Conservation (phyloP, 192 early-diverging fungal genomes). For the Rhizophlyctis rosea region DNA sequence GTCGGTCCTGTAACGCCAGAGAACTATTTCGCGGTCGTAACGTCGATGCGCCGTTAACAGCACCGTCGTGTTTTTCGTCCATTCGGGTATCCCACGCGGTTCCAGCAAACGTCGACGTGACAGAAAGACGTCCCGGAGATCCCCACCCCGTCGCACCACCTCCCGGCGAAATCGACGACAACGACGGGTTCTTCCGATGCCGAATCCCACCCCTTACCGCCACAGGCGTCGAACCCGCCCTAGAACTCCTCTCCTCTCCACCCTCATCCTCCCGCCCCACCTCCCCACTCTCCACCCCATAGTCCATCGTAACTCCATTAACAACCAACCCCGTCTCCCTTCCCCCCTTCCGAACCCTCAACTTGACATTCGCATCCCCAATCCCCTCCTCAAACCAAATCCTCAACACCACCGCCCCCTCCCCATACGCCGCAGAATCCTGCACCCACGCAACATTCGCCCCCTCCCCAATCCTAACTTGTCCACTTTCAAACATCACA, state of each 20-base stretch:
- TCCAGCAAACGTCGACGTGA: not conserved
- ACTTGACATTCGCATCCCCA: too few species aligned
- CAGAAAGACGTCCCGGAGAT: conserved; percentile 17
- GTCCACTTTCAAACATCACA: not conserved
- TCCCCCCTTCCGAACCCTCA: conserved; percentile 7
- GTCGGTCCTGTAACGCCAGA: not conserved
- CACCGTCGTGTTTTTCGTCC: too few species aligned
- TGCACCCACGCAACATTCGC: not conserved
- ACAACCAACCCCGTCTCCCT: conserved; percentile 5
- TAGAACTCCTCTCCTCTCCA: too few species aligned
- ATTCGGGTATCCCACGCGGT: not conserved
- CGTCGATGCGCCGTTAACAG: too few species aligned
- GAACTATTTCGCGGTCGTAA: too few species aligned
- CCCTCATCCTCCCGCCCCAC: too few species aligned
- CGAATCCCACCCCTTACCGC: too few species aligned
- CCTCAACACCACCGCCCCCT: not conserved
- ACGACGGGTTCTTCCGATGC: conserved; percentile 9
- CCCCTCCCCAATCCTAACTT: not conserved
- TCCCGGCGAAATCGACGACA: conserved; percentile 5
- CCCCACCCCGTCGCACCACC: conserved; percentile 12
- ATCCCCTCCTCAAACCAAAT: not conserved
- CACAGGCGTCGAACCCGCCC: too few species aligned
- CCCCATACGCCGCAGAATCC: conserved; percentile 11
- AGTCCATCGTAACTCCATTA: too few species aligned
- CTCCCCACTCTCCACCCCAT: too few species aligned